Percentiles rank a stretch among this genome's conserved stretches.
These are phyloP conservation scores for Coccomyxa subellipsoidea DNA, from an alignment of 163 green algal species.

Conservation along the genomic window DNA sequence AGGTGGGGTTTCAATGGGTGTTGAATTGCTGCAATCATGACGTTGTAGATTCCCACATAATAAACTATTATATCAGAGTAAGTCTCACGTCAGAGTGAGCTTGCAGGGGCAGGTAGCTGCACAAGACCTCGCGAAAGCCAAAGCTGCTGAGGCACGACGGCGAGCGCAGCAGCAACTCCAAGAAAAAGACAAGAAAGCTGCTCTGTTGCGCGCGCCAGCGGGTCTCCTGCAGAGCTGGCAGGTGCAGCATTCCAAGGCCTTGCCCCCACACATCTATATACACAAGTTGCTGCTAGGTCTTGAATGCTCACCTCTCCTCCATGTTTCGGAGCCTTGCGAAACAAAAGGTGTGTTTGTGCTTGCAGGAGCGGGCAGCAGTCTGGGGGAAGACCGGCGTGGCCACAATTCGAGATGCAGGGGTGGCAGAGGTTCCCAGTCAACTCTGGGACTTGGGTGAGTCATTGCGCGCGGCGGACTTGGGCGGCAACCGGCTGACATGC, in stretches of 20 bases:
- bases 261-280: not conserved
- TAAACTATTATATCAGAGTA: not conserved
- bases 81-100: not conserved
- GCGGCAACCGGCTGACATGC: not conserved
- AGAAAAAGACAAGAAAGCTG: not conserved
- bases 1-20: not conserved
- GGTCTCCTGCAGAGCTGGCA: not conserved
- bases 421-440: not conserved
- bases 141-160: not conserved
- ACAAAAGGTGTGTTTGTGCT: not conserved
- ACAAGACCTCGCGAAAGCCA: not conserved
- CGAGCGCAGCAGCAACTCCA: not conserved
- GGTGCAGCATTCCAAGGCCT: not conserved
- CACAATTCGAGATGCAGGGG: not conserved
- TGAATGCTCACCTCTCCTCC: not conserved
- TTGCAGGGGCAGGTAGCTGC: not conserved
- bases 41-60: not conserved
- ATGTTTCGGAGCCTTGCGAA: not conserved
- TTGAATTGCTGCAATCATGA: not conserved
- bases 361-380: not conserved
- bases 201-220: not conserved
- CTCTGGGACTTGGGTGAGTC: not conserved
- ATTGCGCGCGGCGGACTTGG: not conserved
- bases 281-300: not conserved
- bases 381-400: not conserved